Percentiles rank a stretch among this genome's conserved stretches.
Conservation (phyloP, 1,139 yeast genomes). For the Blastobotrys malaysiensis region DNA sequence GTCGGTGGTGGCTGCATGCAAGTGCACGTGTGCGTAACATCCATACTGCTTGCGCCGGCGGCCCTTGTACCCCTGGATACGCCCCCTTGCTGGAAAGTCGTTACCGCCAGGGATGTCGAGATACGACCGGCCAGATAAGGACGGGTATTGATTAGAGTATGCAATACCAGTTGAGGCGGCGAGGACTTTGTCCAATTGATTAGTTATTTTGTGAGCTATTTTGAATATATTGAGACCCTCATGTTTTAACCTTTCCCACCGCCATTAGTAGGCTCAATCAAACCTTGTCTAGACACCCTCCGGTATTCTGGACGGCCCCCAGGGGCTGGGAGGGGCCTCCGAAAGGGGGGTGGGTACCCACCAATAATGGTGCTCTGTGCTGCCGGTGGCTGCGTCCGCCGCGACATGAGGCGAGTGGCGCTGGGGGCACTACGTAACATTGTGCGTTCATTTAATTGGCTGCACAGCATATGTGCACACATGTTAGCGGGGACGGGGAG, state of each 20-base stretch:
- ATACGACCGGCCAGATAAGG: background rate
- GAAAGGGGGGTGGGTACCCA: background rate
- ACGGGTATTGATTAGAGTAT: no score
- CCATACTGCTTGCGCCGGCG: constrained; percentile 1
- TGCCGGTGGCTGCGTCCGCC: background rate
- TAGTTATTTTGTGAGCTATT: background rate
- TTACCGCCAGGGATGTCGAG: background rate
- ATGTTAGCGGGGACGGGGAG: background rate
- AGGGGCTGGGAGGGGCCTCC: background rate
- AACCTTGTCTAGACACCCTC: background rate
- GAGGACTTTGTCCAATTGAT: background rate
- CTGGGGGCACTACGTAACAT: background rate
- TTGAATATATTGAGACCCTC: background rate
- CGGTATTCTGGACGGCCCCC: no score
- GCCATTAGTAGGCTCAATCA: background rate
- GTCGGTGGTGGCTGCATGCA: background rate
- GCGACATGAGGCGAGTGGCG: background rate
- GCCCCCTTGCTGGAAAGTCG: background rate
- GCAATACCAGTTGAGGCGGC: no score
- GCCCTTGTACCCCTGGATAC: constrained; percentile 2
- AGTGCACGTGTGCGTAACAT: constrained; percentile 3
- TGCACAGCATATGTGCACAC: background rate
- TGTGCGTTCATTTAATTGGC: background rate
- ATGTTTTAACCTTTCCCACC: background rate
- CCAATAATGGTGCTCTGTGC: background rate